Evolutionary conservation across 495 filamentous ascomycete genomes (phyloP).

Genomic region (Tuber umbilicatum): DNA sequence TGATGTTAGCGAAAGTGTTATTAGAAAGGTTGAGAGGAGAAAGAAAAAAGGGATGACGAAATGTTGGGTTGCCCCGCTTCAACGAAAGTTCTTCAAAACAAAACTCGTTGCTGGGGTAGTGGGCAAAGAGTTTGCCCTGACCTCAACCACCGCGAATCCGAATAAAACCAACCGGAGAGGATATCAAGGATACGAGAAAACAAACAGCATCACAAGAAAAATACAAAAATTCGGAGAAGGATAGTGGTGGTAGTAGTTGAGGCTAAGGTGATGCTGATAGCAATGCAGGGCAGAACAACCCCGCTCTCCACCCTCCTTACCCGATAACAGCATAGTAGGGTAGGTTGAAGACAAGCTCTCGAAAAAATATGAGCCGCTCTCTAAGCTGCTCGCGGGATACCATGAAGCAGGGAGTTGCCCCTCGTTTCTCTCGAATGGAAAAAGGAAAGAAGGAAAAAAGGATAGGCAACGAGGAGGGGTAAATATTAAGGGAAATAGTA

Average conservation of each 20-base stretch:
- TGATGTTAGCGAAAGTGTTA: constrained; percentile 12
- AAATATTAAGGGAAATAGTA: constrained; percentile 29
- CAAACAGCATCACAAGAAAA: constrained; percentile 7
- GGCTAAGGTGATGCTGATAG: constrained; percentile 19
- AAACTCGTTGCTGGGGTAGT: constrained; percentile 7
- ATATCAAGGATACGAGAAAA: constrained; percentile 15
- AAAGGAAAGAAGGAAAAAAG: constrained; percentile 25
- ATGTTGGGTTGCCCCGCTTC: constrained; percentile 18
- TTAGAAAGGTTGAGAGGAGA: background rate
- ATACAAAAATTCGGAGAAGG: constrained; percentile 11
- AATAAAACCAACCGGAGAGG: constrained; percentile 18
- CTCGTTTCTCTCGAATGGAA: constrained; percentile 29
- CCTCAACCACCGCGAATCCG: constrained; percentile 5
- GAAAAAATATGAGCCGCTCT: constrained; percentile 1
- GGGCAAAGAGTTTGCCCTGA: constrained; percentile 20
- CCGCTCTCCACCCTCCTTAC: constrained; percentile 25
- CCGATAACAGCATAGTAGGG: constrained; percentile 31
- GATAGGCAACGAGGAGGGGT: constrained; percentile 2
- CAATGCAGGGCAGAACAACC: constrained; percentile 23
- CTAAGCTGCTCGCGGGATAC: constrained; percentile 26
- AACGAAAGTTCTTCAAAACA: constrained; percentile 1
- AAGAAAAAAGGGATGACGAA: constrained; percentile 14
- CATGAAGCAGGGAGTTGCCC: background rate
- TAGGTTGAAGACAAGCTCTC: constrained; percentile 8
- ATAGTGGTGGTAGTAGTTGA: constrained; percentile 15